phyloP scores from a whole-genome alignment of 2,329 filamentous ascomycete species.

The Onygenales sp. region DNA sequence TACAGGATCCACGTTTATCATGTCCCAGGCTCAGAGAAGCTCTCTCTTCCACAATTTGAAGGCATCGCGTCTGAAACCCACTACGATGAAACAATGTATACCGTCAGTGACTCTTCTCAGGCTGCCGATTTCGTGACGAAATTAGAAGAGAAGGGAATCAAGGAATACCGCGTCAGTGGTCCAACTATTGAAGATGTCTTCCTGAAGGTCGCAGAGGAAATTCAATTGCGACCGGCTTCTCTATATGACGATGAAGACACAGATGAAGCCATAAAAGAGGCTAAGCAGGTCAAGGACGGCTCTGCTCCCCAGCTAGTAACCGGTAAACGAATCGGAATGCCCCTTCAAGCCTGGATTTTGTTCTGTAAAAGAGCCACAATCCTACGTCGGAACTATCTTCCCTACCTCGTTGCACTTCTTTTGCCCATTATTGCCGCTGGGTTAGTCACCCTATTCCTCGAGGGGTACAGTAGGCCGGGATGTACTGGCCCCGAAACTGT shows the following conservation, averaged over 20 bases:
- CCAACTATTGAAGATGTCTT: constrained; percentile 93
- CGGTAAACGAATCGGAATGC: constrained; percentile 59
- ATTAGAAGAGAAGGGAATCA: constrained; percentile 57
- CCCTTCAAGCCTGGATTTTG: constrained; percentile 62
- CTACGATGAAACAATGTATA: constrained; percentile 65
- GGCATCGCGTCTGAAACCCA: constrained; percentile 49
- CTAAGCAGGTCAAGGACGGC: neutral
- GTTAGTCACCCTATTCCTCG: constrained; percentile 67
- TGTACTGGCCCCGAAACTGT: constrained; percentile 44
- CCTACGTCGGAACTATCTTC: constrained; percentile 66
- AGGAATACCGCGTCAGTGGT: constrained; percentile 75
- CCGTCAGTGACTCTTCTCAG: constrained; percentile 57
- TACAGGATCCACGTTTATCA: constrained; percentile 72
- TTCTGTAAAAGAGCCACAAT: constrained; percentile 71
- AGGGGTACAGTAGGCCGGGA: constrained; percentile 41
- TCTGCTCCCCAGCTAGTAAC: constrained; percentile 46
- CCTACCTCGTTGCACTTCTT: constrained; percentile 63
- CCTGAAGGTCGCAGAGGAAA: constrained; percentile 72
- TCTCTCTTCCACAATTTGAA: constrained; percentile 40
- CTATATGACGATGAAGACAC: neutral
- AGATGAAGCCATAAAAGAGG: constrained; percentile 7
- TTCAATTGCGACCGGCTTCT: constrained; percentile 30
- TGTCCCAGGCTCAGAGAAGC: constrained; percentile 35
- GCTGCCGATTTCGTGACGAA: constrained; percentile 62
- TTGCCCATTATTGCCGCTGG: constrained; percentile 73